Conservation (phyloP, 345 rosid species). For the Linum trigynum region DNA sequence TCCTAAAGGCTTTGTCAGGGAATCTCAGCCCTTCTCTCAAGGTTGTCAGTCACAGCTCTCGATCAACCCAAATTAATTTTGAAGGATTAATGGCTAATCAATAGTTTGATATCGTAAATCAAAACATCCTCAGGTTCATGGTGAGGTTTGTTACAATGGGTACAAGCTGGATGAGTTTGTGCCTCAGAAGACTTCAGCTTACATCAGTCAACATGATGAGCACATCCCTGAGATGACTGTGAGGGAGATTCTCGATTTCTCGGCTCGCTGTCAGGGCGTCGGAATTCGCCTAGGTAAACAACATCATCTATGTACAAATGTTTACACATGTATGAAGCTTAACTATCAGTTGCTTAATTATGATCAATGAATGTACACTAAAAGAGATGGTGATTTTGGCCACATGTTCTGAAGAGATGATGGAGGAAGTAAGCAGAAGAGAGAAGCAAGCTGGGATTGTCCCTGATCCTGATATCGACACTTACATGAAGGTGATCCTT, state of each 20-base stretch:
- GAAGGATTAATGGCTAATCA: too few species aligned
- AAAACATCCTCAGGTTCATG: conserved; percentile 16
- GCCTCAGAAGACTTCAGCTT: conserved; percentile 34
- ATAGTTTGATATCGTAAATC: too few species aligned
- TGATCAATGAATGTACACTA: background rate
- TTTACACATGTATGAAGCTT: background rate
- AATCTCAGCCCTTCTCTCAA: conserved; percentile 30
- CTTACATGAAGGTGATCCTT: conserved; percentile 40
- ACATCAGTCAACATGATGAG: conserved; percentile 30
- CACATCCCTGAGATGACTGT: conserved; percentile 37
- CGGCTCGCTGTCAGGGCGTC: conserved; percentile 38
- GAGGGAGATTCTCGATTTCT: conserved; percentile 32
- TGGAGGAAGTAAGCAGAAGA: conserved; percentile 34
- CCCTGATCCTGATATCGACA: conserved; percentile 43
- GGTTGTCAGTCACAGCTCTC: conserved; percentile 16
- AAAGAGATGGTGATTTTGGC: background rate
- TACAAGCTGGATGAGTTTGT: conserved; percentile 27
- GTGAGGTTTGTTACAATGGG: conserved; percentile 31
- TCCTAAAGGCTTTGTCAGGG: conserved; percentile 40
- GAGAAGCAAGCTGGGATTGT: conserved; percentile 38
- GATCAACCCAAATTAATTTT: background rate
- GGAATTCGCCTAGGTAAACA: conserved; percentile 26
- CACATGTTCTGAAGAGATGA: conserved; percentile 14
- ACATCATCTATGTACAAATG: too few species aligned
- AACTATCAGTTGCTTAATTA: background rate